phyloP scores from a whole-genome alignment of 2,329 filamentous ascomycete species.

The Cladosporium sp. region DNA sequence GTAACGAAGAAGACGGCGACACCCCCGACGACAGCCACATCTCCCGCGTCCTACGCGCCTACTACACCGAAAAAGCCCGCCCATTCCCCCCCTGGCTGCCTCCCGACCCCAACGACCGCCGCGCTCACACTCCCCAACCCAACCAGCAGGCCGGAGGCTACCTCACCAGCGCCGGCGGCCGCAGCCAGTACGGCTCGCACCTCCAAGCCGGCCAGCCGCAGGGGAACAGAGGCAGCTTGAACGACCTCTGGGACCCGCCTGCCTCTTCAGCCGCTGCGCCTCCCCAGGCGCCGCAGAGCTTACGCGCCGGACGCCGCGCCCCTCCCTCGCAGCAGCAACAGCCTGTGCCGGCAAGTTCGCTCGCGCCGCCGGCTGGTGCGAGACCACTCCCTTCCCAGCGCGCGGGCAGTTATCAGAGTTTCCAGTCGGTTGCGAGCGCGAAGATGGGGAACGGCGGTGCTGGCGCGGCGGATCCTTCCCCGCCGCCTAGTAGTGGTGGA shows the following conservation, averaged over 20 bases:
- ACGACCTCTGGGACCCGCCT: conserved; percentile 55
- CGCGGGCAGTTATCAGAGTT: conserved; percentile 68
- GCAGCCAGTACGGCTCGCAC: too few relatives aligned
- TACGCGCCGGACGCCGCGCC: conserved; percentile 30
- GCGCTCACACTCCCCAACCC: conserved; percentile 41
- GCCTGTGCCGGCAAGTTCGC: not conserved
- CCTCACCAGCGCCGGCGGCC: too few relatives aligned
- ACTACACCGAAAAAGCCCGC: conserved; percentile 85
- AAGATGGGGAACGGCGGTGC: conserved; percentile 32
- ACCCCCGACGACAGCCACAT: conserved; percentile 88
- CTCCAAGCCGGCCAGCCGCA: too few relatives aligned
- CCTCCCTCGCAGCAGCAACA: too few relatives aligned
- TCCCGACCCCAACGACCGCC: conserved; percentile 73
- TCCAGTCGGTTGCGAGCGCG: conserved; percentile 33
- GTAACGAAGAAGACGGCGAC: conserved; percentile 53
- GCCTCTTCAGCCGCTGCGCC: conserved; percentile 27
- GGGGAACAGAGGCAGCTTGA: conserved; percentile 46
- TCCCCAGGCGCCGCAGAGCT: conserved; percentile 40
- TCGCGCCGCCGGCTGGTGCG: conserved; percentile 13
- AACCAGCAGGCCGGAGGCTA: conserved; percentile 24
- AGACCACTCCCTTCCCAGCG: conserved; percentile 69
- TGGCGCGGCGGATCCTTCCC: conserved; percentile 23
- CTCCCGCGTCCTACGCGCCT: conserved; percentile 84
- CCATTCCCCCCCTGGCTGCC: conserved; percentile 83
- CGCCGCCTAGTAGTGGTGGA: conserved; percentile 36